Evolutionary conservation across 2,329 filamentous ascomycete species (phyloP), one percentile per base, ranked within the genome.

Genomic region (Fusarium guadeloupense): DNA sequence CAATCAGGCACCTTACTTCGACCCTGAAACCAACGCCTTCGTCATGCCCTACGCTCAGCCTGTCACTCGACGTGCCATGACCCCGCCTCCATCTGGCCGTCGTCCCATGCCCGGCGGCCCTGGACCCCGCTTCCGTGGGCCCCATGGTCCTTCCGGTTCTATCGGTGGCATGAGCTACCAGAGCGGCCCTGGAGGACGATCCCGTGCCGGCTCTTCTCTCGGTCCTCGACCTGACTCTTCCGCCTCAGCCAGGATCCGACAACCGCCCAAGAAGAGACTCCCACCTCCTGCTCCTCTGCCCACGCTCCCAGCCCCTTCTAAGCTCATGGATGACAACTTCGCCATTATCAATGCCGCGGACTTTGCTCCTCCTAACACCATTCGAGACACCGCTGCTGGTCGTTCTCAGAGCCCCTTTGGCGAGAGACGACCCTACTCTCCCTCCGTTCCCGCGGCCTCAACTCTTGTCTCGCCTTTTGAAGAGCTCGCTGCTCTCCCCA

Each of bases 51-150:
- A 90, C 68, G 91, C 93, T 10, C 87, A 97, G 75, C 92, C 92
- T 10, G 85, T 96, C 14, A 89, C 87, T 62, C 91, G 94, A 68
- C 91, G 94, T 70, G 94, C 94, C 46, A 97, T 98, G 94, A 98
- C 94, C 17, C 94, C 94, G 46, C 94, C 94, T 16, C 93, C 94
- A 2, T 80, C 81, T 43, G 80, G 80, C 40, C 76, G 82, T 40
- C 76, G 79, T 71, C 77, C 78, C 20, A 73, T 72, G 9, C 71
- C 72, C 17, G 68, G 71, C 5, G 69, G 71, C 16, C 67, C 67
- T 7, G 69, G 68, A 13, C 69, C 72, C 43, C 68, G 69, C 20
- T 75, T 72, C 42, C 78, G 77, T 33, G 78, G 78, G 9, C 75
- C 72, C 42, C 78, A 77, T 33, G 78, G 78, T 9, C 75, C 72